Evolutionary conservation across 148 eudicot genomes (phyloP).

Genomic region (Rhododendron kiyosumense): DNA sequence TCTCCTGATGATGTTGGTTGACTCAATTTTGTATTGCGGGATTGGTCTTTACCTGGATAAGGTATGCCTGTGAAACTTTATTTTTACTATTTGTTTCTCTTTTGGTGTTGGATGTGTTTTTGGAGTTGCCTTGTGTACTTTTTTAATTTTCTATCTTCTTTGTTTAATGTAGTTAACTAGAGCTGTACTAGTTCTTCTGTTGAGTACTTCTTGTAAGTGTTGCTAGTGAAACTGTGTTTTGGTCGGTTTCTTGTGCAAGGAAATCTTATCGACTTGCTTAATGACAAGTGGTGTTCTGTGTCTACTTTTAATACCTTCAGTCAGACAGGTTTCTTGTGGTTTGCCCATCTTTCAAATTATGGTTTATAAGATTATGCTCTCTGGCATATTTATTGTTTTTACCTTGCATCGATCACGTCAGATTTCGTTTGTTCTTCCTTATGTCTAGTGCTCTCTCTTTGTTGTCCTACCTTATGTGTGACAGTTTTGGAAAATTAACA

Average conservation of each 20-base stretch:
- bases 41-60: conserved; percentile 84
- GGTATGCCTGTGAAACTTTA: conserved; percentile 36
- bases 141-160: neutral
- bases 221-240: neutral
- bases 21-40: conserved; percentile 64
- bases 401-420: neutral
- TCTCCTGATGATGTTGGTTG: conserved; percentile 87
- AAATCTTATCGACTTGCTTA: neutral
- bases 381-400: neutral
- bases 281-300: neutral
- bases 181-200: neutral
- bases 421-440: neutral
- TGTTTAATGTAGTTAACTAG: neutral
- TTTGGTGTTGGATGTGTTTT: neutral
- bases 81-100: neutral
- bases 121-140: neutral
- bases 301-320: neutral
- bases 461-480: neutral
- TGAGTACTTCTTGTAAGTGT: neutral
- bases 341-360: neutral
- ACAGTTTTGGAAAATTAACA: conserved; percentile 6
- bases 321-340: neutral
- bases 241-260: neutral
- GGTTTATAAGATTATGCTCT: neutral
- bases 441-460: neutral